Base-by-base conservation (phyloP, 2,329 filamentous ascomycete genomes). In the Beauveria varroae region DNA sequence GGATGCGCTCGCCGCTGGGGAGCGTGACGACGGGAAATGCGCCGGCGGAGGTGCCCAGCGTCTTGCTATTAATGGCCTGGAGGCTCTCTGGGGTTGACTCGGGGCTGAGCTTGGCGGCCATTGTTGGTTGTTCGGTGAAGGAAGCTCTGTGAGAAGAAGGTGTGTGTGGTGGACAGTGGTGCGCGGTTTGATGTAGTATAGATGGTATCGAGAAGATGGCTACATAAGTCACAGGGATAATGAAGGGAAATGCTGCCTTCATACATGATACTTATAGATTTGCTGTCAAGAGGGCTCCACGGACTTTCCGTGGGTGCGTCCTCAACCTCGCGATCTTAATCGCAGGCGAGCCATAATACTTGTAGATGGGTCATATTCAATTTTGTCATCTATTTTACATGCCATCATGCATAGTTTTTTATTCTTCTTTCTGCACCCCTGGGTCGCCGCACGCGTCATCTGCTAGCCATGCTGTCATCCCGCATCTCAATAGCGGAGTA, bases 1-100 rank as follows among this genome's bases (percentile, higher is more conserved):
- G 63, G 5, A 64, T 26, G 37, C 55, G 60, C 5, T 64, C 52
- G 56, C 63, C 62, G 52, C 56, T 61, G 16, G 62, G 62, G 5
- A 64, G 63, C n/a, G 57, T 61, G 5, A 63, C 63, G 43, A 64
- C 50, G 20, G 63, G 63, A 22, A 64, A 64, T 4, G 63, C 50
- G 40, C 44, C 40, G 28, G 62, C 58, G 2, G 37, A 37, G 10
- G 55, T 62, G 24, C 62, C 62, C 12, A 64, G 28, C 18, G 63
- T 63, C 40, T 52, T 54, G 59, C 62, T 64, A 56, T 64, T 64
- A 51, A 64, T 62, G 47, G 57, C 47, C 52, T 63, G 57, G 3
- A 63, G 51, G 51, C 50, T 44, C 24, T 52, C 34, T 50, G 16
- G 22, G 24, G 20, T 10, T 41, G 41, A 20, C 9, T 26, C 8